Evolutionary conservation across 2,329 filamentous ascomycete species (phyloP), one percentile per base, ranked within the genome.

Genomic region (Aaosphaeria pasadenensis): DNA sequence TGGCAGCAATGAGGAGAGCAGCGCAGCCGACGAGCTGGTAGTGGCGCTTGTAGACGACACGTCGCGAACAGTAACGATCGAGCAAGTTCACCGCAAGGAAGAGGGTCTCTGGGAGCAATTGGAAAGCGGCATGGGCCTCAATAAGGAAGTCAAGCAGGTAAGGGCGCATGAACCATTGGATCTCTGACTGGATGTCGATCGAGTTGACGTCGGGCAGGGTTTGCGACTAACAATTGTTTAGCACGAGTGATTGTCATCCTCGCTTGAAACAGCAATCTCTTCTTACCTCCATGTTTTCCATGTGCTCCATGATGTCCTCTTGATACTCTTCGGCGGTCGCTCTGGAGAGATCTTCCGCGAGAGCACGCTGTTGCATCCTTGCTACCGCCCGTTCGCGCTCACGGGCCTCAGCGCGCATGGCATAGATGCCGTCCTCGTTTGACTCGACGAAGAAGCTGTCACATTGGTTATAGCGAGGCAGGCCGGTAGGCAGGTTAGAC

Each of bases 81-180:
- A 99, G 83, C 41, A 99, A 85, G 75, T 99, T 99, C 74, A 97
- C 86, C 32, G 94, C 91, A 48, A 99, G 83, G 78, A 96, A 96
- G 44, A 99, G 82, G 1, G 94, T 99, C 71, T 96, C 91, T 38
- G 94, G 92, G 9, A 97, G 82, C 7, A 99, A 82, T 60, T 90
- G 88, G 74, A 97, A 99, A 52, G 92, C 92, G 57, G 89, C 88
- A 67, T 99, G 94, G 44, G 92, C 94, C 80, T 99, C 94, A 63
- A 97, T 88, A 58, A 99, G 83, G 75, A 99, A 99, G 77, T 99
- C 94, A 68, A 99, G 88, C 33, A 99, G 85, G 72, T 96, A 97
- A 0, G 94, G 94, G 63, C 94, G 81, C 94, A 99, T 99, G 75
- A 95, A 97, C 94, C 94, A 99, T 70, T 97, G 91, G 55, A 99